phyloP scores from a whole-genome alignment of 352 stramenopile genomes.

The Hyphochytrium catenoides region DNA sequence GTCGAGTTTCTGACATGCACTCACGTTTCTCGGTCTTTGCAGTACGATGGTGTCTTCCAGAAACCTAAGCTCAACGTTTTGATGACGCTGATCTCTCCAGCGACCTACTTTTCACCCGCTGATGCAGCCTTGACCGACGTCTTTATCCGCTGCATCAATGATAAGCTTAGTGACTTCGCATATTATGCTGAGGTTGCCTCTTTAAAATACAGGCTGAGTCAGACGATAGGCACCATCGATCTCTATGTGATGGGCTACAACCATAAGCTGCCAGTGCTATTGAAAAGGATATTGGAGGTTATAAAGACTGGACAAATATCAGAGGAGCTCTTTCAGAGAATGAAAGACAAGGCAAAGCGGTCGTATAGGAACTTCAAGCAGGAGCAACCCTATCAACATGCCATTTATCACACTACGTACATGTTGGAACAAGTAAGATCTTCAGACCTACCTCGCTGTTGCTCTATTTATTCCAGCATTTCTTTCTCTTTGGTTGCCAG shows the following conservation, averaged over 20 bases:
- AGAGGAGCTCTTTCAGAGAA: slow-evolving; percentile 35
- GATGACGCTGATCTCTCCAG: slow-evolving; percentile 33
- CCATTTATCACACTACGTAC: slow-evolving; percentile 38
- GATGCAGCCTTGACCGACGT: slow-evolving; percentile 40
- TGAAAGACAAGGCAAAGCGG: slow-evolving; percentile 54
- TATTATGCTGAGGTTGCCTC: slow-evolving; percentile 44
- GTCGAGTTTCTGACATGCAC: not conserved
- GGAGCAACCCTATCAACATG: slow-evolving; percentile 71
- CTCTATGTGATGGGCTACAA: slow-evolving; percentile 61
- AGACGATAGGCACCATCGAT: slow-evolving; percentile 34
- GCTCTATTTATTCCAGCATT: too few relatives aligned
- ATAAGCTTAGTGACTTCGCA: slow-evolving; percentile 50
- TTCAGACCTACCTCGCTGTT: too few relatives aligned
- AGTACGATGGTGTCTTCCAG: slow-evolving; percentile 58
- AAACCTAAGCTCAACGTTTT: slow-evolving; percentile 72
- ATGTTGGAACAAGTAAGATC: slow-evolving; percentile 38
- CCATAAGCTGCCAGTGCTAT: slow-evolving; percentile 58
- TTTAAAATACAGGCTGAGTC: slow-evolving; percentile 42
- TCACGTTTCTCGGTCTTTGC: slow-evolving; percentile 52
- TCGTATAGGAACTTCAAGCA: slow-evolving; percentile 65
- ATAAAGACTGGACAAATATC: slow-evolving; percentile 36
- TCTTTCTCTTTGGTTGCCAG: too few relatives aligned
- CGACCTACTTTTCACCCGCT: slow-evolving; percentile 24
- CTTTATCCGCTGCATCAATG: slow-evolving; percentile 41
- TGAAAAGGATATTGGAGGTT: slow-evolving; percentile 20